A percentile compares a stretch with the other conserved stretches of the same genome.
These are phyloP conservation scores for Termitomyces sp. DNA, from an alignment of 768 basidiomycete genomes.

Conservation along the genomic window DNA sequence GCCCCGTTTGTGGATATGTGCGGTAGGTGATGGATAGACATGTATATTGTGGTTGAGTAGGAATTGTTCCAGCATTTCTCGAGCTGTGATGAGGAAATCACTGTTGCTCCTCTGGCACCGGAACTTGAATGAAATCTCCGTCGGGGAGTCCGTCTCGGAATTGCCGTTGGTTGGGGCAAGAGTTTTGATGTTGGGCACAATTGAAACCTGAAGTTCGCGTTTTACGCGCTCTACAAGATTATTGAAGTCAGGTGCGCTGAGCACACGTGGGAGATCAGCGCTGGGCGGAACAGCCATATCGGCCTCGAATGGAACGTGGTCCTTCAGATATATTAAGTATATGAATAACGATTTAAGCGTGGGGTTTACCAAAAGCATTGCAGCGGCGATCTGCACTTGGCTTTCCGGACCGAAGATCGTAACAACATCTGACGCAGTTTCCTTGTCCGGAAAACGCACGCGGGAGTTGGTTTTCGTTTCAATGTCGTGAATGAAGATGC, in stretches of 20 bases:
- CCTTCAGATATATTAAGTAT: slow-evolving; percentile 40
- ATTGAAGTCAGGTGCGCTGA: slow-evolving; percentile 76
- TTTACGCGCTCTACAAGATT: slow-evolving; percentile 89
- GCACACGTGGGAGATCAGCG: slow-evolving; percentile 72
- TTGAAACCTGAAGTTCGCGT: slow-evolving; percentile 89
- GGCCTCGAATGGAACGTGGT: slow-evolving; percentile 95
- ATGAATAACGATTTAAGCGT: background rate
- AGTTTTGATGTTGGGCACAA: slow-evolving; percentile 75
- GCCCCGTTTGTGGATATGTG: slow-evolving; percentile 79
- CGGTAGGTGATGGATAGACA: slow-evolving; percentile 73
- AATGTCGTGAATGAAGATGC: slow-evolving; percentile 95
- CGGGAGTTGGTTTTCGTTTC: slow-evolving; percentile 94
- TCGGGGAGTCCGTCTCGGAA: slow-evolving; percentile 48
- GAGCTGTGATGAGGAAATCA: slow-evolving; percentile 85
- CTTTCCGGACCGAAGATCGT: slow-evolving; percentile 97
- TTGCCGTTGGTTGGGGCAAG: slow-evolving; percentile 41
- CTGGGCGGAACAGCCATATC: slow-evolving; percentile 89
- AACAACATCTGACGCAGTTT: slow-evolving; percentile 90
- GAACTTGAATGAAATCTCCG: slow-evolving; percentile 92
- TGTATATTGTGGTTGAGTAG: slow-evolving; percentile 80
- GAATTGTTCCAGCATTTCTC: slow-evolving; percentile 93
- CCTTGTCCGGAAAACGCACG: slow-evolving; percentile 91
- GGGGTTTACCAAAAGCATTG: slow-evolving; percentile 82
- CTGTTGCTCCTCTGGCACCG: slow-evolving; percentile 93
- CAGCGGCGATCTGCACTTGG: slow-evolving; percentile 94